phyloP scores from a whole-genome alignment of 495 filamentous ascomycete genomes.

The Neurospora sublineolata region DNA sequence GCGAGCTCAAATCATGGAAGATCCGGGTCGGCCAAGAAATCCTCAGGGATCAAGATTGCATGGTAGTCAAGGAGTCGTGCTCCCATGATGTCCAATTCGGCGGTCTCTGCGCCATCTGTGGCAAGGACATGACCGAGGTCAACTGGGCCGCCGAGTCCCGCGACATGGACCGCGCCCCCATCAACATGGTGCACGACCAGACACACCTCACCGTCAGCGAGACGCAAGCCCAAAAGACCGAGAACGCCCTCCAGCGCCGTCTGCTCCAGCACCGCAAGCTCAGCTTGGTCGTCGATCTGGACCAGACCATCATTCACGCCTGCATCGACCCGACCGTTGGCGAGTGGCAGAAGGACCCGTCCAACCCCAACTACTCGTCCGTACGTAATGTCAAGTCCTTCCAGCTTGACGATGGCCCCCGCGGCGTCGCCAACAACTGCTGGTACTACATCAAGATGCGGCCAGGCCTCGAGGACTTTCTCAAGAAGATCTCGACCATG shows the following conservation, averaged over 20 bases:
- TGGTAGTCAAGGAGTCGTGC: slow-evolving; percentile 84
- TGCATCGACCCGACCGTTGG: slow-evolving; percentile 93
- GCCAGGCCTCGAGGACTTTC: slow-evolving; percentile 76
- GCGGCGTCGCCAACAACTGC: slow-evolving; percentile 49
- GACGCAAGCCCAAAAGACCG: slow-evolving; percentile 64
- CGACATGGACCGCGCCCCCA: slow-evolving; percentile 68
- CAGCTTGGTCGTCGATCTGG: slow-evolving; percentile 89
- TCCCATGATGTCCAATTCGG: slow-evolving; percentile 82
- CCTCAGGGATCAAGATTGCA: slow-evolving; percentile 42
- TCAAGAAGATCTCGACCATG: slow-evolving; percentile 63
- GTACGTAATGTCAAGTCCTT: slow-evolving; percentile 81
- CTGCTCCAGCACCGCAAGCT: slow-evolving; percentile 70
- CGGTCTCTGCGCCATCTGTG: slow-evolving; percentile 82
- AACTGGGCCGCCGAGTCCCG: slow-evolving; percentile 39
- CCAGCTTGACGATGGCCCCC: slow-evolving; percentile 77
- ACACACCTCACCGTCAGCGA: slow-evolving; percentile 62
- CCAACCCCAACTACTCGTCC: slow-evolving; percentile 82
- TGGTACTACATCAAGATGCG: slow-evolving; percentile 99
- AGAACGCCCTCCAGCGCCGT: slow-evolving; percentile 75
- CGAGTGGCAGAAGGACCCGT: slow-evolving; percentile 83
- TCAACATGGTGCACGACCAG: slow-evolving; percentile 89
- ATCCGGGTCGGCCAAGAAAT: slow-evolving; percentile 64
- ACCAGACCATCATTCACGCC: slow-evolving; percentile 97
- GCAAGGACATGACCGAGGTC: slow-evolving; percentile 86
- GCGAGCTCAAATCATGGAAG: slow-evolving; percentile 63